These are phyloP conservation scores for Hortaea werneckii DNA, from an alignment of 2,329 filamentous ascomycete genomes.

Conservation along the genomic window DNA sequence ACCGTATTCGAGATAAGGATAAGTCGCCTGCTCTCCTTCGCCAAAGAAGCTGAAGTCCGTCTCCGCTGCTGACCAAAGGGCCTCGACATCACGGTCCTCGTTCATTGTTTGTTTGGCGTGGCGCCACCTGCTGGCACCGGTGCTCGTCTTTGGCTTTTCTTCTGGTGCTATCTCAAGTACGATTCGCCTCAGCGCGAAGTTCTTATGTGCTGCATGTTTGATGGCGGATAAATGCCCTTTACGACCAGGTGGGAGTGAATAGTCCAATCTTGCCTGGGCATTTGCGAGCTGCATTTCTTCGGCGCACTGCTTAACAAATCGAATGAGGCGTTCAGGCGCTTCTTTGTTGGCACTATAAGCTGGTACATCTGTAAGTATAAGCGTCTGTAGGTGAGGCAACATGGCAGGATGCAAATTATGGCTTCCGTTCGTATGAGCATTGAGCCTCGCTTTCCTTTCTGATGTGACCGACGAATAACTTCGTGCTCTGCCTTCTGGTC, in stretches of 20 bases:
- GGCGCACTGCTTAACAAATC: constrained; percentile 48
- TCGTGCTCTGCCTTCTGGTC: constrained; percentile 7
- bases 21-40: constrained; percentile 41
- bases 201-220: constrained; percentile 24
- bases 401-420: constrained; percentile 43
- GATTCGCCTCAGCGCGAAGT: constrained; percentile 47
- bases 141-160: constrained; percentile 12
- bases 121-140: constrained; percentile 35
- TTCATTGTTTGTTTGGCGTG: constrained; percentile 44
- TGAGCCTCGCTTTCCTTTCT: constrained; percentile 20
- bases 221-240: constrained; percentile 39
- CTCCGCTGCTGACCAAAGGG: constrained; percentile 48
- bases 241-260: constrained; percentile 48
- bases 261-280: constrained; percentile 45
- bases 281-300: constrained; percentile 44
- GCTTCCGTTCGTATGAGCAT: constrained; percentile 11
- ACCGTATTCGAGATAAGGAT: constrained; percentile 18
- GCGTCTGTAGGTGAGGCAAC: constrained; percentile 43
- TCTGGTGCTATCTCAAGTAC: constrained; percentile 44
- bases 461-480: constrained; percentile 21
- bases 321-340: constrained; percentile 37
- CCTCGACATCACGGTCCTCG: constrained; percentile 49
- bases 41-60: constrained; percentile 48
- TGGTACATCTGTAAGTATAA: constrained; percentile 49
- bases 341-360: constrained; percentile 21